Percentiles rank a stretch among this genome's conserved stretches.
phyloP scores from a whole-genome alignment of 305 asterid species.

The Andrographis paniculata region DNA sequence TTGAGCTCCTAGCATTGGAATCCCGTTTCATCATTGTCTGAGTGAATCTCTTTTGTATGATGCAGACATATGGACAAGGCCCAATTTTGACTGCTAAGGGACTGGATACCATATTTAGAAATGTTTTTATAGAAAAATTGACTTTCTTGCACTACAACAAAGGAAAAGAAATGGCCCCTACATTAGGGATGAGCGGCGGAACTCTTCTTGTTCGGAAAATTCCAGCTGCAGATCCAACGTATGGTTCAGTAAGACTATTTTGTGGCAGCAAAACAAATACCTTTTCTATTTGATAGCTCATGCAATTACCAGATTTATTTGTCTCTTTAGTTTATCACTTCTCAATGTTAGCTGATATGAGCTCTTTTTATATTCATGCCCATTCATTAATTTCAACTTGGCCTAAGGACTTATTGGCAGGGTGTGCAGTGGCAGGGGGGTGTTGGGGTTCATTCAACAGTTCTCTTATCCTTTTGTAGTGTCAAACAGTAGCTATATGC shows the following conservation, averaged over 20 bases:
- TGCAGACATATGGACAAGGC: conserved; percentile 52
- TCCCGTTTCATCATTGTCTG: too few species aligned
- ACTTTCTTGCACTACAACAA: conserved; percentile 65
- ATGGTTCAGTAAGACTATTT: conserved; percentile 14
- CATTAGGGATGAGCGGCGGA: conserved; percentile 50
- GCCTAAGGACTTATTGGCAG: too few species aligned
- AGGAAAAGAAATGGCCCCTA: conserved; percentile 78
- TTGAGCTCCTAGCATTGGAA: too few species aligned
- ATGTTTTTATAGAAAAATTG: conserved; percentile 51
- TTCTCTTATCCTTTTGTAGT: too few species aligned
- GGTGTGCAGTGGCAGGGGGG: too few species aligned
- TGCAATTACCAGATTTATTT: not conserved
- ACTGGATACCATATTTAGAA: conserved; percentile 40
- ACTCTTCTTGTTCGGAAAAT: conserved; percentile 86
- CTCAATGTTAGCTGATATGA: not conserved
- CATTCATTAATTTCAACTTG: too few species aligned
- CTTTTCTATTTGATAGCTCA: not conserved
- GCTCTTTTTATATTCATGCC: too few species aligned
- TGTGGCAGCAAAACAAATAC: not conserved
- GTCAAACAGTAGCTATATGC: too few species aligned
- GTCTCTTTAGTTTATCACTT: not conserved
- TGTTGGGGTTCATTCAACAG: too few species aligned
- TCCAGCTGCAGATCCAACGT: conserved; percentile 54
- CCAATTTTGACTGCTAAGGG: conserved; percentile 29
- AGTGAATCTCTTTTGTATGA: too few species aligned